Evolutionary conservation across 495 filamentous ascomycete species (phyloP).

Genomic region (Xylaria intraflava): DNA sequence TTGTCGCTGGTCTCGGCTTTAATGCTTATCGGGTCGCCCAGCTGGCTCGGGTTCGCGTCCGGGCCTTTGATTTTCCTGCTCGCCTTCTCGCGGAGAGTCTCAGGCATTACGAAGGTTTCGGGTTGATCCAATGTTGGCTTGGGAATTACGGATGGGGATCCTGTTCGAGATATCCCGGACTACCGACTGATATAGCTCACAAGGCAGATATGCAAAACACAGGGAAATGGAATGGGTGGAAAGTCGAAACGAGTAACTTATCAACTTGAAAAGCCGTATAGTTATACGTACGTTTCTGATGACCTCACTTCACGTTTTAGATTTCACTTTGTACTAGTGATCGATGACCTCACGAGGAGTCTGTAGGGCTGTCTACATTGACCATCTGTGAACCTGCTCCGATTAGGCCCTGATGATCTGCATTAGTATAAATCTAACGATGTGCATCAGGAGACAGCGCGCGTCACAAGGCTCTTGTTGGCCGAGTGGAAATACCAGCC

Average conservation of each 20-base stretch:
- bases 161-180: neutral
- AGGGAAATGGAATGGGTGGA: no score
- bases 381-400: neutral
- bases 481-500: neutral
- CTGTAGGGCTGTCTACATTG: neutral
- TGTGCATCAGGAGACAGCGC: neutral
- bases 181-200: no score
- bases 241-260: no score
- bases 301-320: conserved; percentile 8
- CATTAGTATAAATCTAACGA: neutral
- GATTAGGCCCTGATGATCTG: neutral
- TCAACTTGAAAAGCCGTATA: neutral
- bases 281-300: neutral
- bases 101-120: conserved; percentile 13
- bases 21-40: conserved; percentile 38
- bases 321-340: neutral
- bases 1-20: conserved; percentile 35
- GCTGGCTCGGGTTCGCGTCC: conserved; percentile 35
- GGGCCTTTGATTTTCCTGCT: conserved; percentile 31
- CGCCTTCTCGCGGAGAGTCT: conserved; percentile 30
- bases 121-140: neutral
- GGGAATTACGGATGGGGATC: neutral
- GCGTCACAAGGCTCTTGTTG: neutral
- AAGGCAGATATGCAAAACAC: no score
- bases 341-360: conserved; percentile 24